Evolutionary conservation across 371 early-diverging fungal genomes (phyloP).

Genomic region (Mortierella sp.): DNA sequence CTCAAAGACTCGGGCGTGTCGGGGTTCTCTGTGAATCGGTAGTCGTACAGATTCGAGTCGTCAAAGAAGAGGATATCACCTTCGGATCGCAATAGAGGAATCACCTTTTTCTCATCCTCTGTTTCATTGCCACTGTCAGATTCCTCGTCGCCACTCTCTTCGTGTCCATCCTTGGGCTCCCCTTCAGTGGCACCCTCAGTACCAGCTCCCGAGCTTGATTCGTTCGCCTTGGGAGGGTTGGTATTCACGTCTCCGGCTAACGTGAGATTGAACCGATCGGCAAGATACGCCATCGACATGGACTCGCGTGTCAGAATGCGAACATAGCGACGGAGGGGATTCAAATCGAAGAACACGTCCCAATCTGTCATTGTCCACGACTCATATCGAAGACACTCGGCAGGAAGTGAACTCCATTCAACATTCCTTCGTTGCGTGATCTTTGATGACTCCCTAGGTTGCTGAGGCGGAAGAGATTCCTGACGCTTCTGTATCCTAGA

Average conservation of each 20-base stretch:
- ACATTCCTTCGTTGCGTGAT: background rate
- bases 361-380: constrained; percentile 62
- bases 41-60: constrained; percentile 62
- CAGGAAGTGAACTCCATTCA: constrained; percentile 52
- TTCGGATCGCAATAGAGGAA: constrained; percentile 21
- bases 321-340: constrained; percentile 41
- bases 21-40: constrained; percentile 58
- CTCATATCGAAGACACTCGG: constrained; percentile 65
- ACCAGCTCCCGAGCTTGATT: background rate
- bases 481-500: constrained; percentile 2
- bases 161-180: background rate
- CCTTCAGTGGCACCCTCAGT: background rate
- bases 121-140: constrained; percentile 10
- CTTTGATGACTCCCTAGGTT: too few relatives aligned
- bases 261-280: constrained; percentile 21
- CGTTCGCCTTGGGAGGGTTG: background rate
- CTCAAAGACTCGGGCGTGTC: constrained; percentile 32
- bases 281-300: constrained; percentile 41
- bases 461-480: constrained; percentile 1
- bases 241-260: constrained; percentile 17
- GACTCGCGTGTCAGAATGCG: constrained; percentile 43
- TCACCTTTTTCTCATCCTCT: constrained; percentile 13
- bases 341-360: constrained; percentile 45
- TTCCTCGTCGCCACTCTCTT: constrained; percentile 1
- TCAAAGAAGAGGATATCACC: constrained; percentile 48